These are phyloP conservation scores for Exophiala dermatitidis DNA, from an alignment of 2,329 filamentous ascomycete species.

Conservation along the genomic window DNA sequence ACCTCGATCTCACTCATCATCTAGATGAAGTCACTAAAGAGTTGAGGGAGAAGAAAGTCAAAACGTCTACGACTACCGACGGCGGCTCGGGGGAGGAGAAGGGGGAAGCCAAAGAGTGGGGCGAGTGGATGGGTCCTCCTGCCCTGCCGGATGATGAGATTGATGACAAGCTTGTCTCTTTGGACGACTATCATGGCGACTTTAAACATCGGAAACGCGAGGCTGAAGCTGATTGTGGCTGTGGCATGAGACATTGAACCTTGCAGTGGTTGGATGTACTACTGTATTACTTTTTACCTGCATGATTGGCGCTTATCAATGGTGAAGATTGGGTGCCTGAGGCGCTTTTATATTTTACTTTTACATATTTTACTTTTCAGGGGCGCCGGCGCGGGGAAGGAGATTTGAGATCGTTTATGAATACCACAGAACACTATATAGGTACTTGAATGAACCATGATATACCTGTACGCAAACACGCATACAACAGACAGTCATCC, in stretches of 20 bases:
- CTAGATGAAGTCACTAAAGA: constrained; percentile 70
- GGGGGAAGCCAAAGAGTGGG: constrained; percentile 19
- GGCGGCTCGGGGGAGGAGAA: background rate
- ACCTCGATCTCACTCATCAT: constrained; percentile 61
- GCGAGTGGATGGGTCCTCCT: constrained; percentile 38
- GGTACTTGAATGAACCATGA: no score
- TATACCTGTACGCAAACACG: no score
- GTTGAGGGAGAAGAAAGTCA: constrained; percentile 43
- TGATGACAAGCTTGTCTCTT: constrained; percentile 14
- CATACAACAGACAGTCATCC: no score
- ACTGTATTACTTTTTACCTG: no score
- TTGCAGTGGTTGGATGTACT: no score
- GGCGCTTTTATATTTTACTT: no score
- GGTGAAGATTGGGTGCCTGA: no score
- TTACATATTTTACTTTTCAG: no score
- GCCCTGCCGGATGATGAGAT: constrained; percentile 33
- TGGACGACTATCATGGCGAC: constrained; percentile 42
- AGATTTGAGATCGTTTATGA: no score
- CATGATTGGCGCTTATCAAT: no score
- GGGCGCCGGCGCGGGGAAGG: no score
- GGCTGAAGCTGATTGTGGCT: constrained; percentile 23
- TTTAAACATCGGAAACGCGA: constrained; percentile 32
- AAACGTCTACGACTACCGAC: constrained; percentile 11
- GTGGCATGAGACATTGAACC: constrained; percentile 20
- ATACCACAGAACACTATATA: no score